These are phyloP conservation scores for Alternaria triticina DNA, from an alignment of 2,329 filamentous ascomycete genomes.

Conservation along the genomic window DNA sequence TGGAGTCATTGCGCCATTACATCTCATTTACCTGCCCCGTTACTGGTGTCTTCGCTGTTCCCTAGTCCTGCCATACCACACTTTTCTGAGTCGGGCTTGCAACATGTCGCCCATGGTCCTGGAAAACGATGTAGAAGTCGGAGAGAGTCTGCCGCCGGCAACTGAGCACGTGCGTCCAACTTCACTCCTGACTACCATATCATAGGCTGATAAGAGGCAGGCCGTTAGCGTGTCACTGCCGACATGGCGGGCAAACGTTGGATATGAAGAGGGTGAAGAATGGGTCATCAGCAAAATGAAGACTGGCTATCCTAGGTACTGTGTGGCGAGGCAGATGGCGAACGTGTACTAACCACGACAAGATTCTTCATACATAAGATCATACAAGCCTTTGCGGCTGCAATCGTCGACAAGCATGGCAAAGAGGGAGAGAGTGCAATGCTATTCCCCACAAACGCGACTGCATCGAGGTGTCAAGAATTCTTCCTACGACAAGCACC, in stretches of 20 bases:
- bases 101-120: constrained; percentile 35
- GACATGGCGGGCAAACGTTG: constrained; percentile 89
- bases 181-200: neutral
- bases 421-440: constrained; percentile 71
- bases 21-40: constrained; percentile 6
- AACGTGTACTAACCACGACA: constrained; percentile 13
- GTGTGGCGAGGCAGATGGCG: neutral
- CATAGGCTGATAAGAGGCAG: constrained; percentile 55
- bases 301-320: constrained; percentile 86
- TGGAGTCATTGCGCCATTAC: constrained; percentile 18
- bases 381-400: constrained; percentile 74
- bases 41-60: constrained; percentile 1
- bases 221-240: constrained; percentile 95
- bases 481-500: constrained; percentile 72
- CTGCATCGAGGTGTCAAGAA: constrained; percentile 73
- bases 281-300: constrained; percentile 87
- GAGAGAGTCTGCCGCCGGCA: constrained; percentile 48
- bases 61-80: neutral
- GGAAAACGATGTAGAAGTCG: constrained; percentile 47
- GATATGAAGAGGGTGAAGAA: constrained; percentile 88
- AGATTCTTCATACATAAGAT: constrained; percentile 92
- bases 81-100: neutral
- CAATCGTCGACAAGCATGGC: constrained; percentile 71
- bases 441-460: constrained; percentile 76
- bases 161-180: constrained; percentile 49